Conservation (phyloP, 495 filamentous ascomycete species). For the Tuber microsphaerosporum region DNA sequence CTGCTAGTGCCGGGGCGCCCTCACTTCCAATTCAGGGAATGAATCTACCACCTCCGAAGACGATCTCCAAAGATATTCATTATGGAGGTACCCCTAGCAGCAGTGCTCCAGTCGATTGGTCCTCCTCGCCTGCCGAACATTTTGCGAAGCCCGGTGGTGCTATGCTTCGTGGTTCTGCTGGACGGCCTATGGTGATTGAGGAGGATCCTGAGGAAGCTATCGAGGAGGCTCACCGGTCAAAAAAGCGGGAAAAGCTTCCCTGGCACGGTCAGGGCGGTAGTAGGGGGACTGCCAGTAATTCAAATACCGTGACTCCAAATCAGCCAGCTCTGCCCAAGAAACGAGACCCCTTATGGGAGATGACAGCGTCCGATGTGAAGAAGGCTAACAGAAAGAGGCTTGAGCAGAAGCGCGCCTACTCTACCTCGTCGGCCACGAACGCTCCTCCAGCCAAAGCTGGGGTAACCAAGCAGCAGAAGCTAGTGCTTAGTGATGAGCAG, state of each 20-base stretch:
- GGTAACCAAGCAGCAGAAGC: constrained; percentile 42
- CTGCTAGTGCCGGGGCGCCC: constrained; percentile 5
- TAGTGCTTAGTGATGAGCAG: constrained; percentile 72
- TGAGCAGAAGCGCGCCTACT: constrained; percentile 48
- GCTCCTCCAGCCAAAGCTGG: constrained; percentile 45
- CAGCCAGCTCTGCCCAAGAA: constrained; percentile 42
- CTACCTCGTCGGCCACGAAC: constrained; percentile 9
- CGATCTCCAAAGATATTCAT: constrained; percentile 13
- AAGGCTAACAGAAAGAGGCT: constrained; percentile 66
- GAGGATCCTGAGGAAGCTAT: constrained; percentile 41
- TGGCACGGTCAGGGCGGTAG: constrained; percentile 35
- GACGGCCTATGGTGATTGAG: constrained; percentile 39
- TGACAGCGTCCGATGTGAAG: constrained; percentile 70
- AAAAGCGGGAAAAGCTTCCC: constrained; percentile 40
- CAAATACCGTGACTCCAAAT: constrained; percentile 30
- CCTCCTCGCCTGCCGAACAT: constrained; percentile 55
- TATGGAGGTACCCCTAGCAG: constrained; percentile 39
- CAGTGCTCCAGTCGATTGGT: constrained; percentile 56
- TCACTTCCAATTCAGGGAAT: constrained; percentile 11
- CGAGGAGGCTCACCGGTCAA: constrained; percentile 17
- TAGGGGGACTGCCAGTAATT: constrained; percentile 34
- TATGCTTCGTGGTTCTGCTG: constrained; percentile 15
- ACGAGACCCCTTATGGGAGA: constrained; percentile 60
- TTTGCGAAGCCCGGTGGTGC: constrained; percentile 33
- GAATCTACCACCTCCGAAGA: constrained; percentile 34